Base-by-base conservation (phyloP, 2,329 filamentous ascomycete species). In the Nemania serpens region DNA sequence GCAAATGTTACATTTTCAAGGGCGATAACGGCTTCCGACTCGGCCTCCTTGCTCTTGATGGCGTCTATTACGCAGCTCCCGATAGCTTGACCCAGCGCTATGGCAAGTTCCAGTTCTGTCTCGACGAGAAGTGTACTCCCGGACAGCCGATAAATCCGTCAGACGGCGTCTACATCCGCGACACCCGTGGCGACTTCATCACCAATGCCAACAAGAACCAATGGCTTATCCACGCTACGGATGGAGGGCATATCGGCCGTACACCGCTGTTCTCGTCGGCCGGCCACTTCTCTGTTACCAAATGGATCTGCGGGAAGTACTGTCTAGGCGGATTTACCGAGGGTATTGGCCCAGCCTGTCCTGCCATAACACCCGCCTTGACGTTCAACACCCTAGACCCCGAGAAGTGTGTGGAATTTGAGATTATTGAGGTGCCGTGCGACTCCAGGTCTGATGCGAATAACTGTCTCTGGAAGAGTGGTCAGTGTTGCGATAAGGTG, bases 291-390 rank as follows among this genome's bases (percentile, higher is more conserved):
- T 49, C 56, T 15, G 53, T 63, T 13, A 63, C 41, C 52, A 63
- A 63, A 37, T 63, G 61, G 61, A 52, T 57, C 5, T 60, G 52
- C n/a, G 61, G 57, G 11, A 63, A 60, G 52, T 63, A 63, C 49
- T 63, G 61, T 25, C 61, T 63, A 2, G 57, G 61, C 15, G 61
- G 61, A 15, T 34, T 50, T 33, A 46, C 56, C 4, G 48, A 49
- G 15, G 61, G 61, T 3, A 13, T 63, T 18, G 61, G 61, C 22
- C 61, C 61, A 12, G 61, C 61, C 13, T 63, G 61, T 34, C 61
- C 61, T 15, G 57, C 52, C 11, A 13, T 20, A 1, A 53, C 43
- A 7, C 60, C 60, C 2, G 60, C 56, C 6, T 13, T 62, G 51
- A 59, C 60, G 12, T 62, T 62, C 56, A 52, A 59, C 43, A 25